Evolutionary conservation across 352 stramenopile species (phyloP), one percentile per base, ranked within the genome.

Genomic region (Globisporangium heterothallicum): DNA sequence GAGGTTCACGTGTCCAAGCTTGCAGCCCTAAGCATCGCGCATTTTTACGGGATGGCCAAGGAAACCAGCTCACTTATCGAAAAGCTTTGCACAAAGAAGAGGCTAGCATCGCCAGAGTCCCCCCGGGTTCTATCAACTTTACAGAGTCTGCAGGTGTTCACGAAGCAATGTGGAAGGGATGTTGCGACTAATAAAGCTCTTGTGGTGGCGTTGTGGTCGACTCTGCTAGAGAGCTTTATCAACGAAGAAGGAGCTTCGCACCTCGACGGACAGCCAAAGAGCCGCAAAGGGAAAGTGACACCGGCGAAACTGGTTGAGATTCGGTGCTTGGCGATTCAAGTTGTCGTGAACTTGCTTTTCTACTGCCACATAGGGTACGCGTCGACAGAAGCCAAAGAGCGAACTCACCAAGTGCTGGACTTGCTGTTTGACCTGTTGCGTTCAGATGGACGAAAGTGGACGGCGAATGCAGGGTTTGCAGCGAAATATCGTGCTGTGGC

Each of bases 401-500:
- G 78, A 46, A 68, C 64, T n/a, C 21, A 55, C 2, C 62, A 73
- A 24, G 24, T 93, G 14, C 47, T 79, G 7, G 58, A 73, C 13
- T 53, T 86, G 6, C 41, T 91, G 44, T 81, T 92, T 60, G 71
- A 67, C 6, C 24, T 91, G 18, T 61, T 94, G 30, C 74, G 72
- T 2, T 84, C 71, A 0, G 75, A 87, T 43, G 78, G 79, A 16
- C 74, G 66, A 26, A 61, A 58, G 22, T 85, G 68, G 64, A 68
- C 51, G 0, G 66, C 70, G 2, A 73, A 63, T 7, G 60, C 66
- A 2, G 54, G 61, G 1, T 47, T 81, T 21, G 58, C 78, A 14
- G 61, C 59, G 35, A 74, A 68, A 35, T 87, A 83, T 22, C 76
- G 84, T 30, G 41, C 58, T 2, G 59, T 63, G 12, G 82, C 82